phyloP scores from a whole-genome alignment of 768 basidiomycete genomes.

The Mrakia frigida region DNA sequence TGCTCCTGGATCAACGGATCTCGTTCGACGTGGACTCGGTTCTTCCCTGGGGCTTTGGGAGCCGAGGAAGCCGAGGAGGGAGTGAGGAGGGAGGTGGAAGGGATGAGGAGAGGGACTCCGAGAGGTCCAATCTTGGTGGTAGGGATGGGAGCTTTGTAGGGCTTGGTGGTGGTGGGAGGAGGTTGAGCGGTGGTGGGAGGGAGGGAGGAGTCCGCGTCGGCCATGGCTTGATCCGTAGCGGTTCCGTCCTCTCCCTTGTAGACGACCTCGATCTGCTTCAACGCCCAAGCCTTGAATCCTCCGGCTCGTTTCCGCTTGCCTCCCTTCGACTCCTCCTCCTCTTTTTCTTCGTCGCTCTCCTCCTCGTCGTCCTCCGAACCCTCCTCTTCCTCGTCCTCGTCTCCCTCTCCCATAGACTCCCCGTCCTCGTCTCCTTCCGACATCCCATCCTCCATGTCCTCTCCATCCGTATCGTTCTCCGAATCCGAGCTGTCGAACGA shows the following conservation, averaged over 20 bases:
- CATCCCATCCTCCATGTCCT: conserved; percentile 26
- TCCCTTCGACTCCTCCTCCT: conserved; percentile 13
- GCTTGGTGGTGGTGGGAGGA: not conserved
- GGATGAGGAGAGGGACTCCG: conserved; percentile 65
- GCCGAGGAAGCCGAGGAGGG: conserved; percentile 33
- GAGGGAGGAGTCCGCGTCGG: conserved; percentile 2
- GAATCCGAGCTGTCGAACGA: conserved; percentile 78
- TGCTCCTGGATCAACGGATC: conserved; percentile 67
- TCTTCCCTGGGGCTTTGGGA: conserved; percentile 42
- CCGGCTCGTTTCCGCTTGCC: conserved; percentile 44
- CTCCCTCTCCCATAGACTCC: conserved; percentile 34
- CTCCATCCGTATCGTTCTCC: conserved; percentile 51
- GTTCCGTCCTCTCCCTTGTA: conserved; percentile 47
- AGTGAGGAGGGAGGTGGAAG: conserved; percentile 55
- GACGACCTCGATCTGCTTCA: conserved; percentile 59
- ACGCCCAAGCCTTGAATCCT: conserved; percentile 86
- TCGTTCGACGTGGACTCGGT: conserved; percentile 55
- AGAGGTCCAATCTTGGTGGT: conserved; percentile 61
- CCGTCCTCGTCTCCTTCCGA: conserved; percentile 30
- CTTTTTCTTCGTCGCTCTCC: conserved; percentile 36
- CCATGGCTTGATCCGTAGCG: conserved; percentile 16
- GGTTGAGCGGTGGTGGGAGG: conserved; percentile 1
- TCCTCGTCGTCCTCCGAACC: conserved; percentile 32
- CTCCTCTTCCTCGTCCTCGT: conserved; percentile 33
- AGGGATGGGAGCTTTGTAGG: conserved; percentile 42